Evolutionary conservation across 1,284 basidiomycete genomes (phyloP), one percentile per base, ranked within the genome.

Genomic region (Ustilago vetiveriae): DNA sequence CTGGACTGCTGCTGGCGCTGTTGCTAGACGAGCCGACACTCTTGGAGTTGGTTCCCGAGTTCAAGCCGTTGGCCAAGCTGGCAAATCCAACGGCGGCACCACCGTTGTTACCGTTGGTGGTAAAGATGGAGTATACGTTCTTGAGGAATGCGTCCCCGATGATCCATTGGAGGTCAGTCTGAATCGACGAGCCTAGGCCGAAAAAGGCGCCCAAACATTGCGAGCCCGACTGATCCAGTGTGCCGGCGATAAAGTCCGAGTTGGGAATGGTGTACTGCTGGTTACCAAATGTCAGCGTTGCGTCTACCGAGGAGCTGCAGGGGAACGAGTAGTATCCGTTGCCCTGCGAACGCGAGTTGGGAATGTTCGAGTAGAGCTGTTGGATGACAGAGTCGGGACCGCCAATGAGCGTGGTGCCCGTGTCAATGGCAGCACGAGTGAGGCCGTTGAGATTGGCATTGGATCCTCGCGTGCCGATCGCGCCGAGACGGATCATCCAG

Each of bases 331-430:
- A 81, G 56, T 78, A 79, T 17, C 79, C 79, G 16, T 40, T 48
- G 3, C 45, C 51, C 35, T 76, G 60, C 5, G 46, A 44, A 14
- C 14, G 32, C 1, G 72, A 56, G 22, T 66, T 68, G 10, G 70
- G 63, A 32, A 81, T 77, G 4, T 72, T 33, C n/a, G 43, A 14
- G 58, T 81, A 81, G 3, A 81, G 33, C 22, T 37, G 19, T 6
- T 57, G 50, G 14, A 79, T 48, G 6, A 72, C 62, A 17, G 50
- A 50, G 43, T 65, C 54, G 5, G 79, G 79, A 4, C 74, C 77
- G 11, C 76, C 79, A 22, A 81, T 71, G n/a, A 79, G 49, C 14
- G 76, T 74, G 16, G 79, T 79, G 38, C 78, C 79, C 10, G 79
- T 74, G 52, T 81, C 79, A 39, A 81, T 75, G n/a, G 76, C 72